A percentile compares a stretch with the other conserved stretches of the same genome.
These are phyloP conservation scores for Hygrocybe coccinea DNA, from an alignment of 768 basidiomycete species.

Conservation along the genomic window DNA sequence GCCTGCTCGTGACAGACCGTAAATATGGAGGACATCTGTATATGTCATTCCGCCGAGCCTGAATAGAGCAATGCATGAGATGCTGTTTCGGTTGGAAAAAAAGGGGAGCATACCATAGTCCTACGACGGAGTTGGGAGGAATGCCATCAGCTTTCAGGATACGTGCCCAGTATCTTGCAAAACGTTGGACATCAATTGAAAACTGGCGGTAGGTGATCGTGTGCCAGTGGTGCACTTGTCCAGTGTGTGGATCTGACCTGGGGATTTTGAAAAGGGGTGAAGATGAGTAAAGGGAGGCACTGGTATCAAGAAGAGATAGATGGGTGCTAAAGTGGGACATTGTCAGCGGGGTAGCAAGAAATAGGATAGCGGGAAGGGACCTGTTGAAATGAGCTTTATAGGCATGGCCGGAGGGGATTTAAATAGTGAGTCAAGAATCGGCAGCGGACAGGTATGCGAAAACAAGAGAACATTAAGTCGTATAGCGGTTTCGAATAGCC, in stretches of 20 bases:
- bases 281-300: conserved; percentile 45
- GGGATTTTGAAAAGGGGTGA: conserved; percentile 61
- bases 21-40: conserved; percentile 66
- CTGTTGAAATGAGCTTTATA: conserved; percentile 16
- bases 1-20: conserved; percentile 69
- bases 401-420: conserved; percentile 10
- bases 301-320: conserved; percentile 57
- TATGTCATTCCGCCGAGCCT: conserved; percentile 76
- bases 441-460: conserved; percentile 20
- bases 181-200: conserved; percentile 56
- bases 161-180: conserved; percentile 59
- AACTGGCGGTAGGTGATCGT: conserved; percentile 64
- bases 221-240: conserved; percentile 48
- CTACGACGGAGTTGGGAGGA: conserved; percentile 55
- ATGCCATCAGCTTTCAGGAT: conserved; percentile 45
- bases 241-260: conserved; percentile 38
- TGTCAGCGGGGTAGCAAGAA: not conserved
- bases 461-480: conserved; percentile 15
- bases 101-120: conserved; percentile 56
- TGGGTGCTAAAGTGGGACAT: conserved; percentile 47
- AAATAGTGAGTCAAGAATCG: conserved; percentile 20
- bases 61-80: conserved; percentile 14
- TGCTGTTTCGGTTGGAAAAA: conserved; percentile 1
- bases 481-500: conserved; percentile 33
- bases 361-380: not conserved